phyloP scores from a whole-genome alignment of 2,329 filamentous ascomycete genomes.

The Fusarium caatingaense region DNA sequence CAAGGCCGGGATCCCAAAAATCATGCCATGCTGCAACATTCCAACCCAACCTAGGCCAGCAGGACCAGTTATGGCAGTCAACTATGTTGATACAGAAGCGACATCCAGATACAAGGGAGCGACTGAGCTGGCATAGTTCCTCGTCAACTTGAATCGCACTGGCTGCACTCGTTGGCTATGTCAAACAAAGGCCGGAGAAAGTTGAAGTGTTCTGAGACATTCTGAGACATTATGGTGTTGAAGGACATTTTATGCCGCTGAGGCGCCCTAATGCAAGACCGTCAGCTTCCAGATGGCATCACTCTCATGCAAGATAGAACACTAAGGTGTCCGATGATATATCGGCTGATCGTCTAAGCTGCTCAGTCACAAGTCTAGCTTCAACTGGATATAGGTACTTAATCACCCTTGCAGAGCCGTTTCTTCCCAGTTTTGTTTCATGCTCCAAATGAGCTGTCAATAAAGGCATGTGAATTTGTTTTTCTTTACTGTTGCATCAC shows the following conservation, averaged over 20 bases:
- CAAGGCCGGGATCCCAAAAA: neutral
- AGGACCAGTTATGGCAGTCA: neutral
- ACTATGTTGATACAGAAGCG: neutral
- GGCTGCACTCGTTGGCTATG: neutral
- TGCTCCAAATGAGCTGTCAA: neutral
- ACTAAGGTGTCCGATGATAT: neutral
- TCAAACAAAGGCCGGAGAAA: neutral
- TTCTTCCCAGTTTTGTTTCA: too few species aligned
- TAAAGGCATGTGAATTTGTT: neutral
- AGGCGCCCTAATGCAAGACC: neutral
- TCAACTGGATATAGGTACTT: neutral
- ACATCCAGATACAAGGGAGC: neutral
- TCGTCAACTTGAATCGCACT: neutral
- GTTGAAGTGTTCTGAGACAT: constrained; percentile 5
- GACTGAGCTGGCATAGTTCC: neutral
- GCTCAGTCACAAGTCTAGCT: neutral
- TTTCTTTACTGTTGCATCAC: neutral
- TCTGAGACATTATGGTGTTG: constrained; percentile 1
- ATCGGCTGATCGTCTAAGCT: neutral
- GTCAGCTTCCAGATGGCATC: neutral
- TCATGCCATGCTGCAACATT: constrained; percentile 16
- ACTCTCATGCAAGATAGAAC: neutral
- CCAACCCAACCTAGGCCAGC: neutral
- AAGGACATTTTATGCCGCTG: neutral
- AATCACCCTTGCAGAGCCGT: neutral